These are phyloP conservation scores for Leucoagaricus sp. DNA, from an alignment of 1,284 basidiomycete species.

Conservation along the genomic window DNA sequence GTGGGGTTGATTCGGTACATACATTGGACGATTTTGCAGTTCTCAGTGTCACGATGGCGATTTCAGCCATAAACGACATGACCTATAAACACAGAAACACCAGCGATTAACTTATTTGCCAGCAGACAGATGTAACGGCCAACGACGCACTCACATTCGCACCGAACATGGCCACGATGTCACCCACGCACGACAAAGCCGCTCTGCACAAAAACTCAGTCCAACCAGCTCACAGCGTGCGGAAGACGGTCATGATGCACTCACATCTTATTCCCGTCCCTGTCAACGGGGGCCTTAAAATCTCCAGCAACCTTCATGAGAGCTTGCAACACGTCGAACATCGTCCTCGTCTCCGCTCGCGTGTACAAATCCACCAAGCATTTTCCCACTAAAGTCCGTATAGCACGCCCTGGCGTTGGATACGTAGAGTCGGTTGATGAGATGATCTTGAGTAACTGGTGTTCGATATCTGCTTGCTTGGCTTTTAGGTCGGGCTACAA, in stretches of 20 bases:
- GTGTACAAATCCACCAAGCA: conserved; percentile 81
- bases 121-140: not conserved
- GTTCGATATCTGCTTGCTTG: conserved; percentile 61
- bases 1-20: conserved; percentile 21
- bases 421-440: conserved; percentile 60
- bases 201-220: conserved; percentile 48
- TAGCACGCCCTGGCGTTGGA: conserved; percentile 82
- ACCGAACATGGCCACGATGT: conserved; percentile 85
- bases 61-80: conserved; percentile 94
- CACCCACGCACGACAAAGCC: conserved; percentile 82
- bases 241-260: too few species aligned
- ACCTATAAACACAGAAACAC: conserved; percentile 51
- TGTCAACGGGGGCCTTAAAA: conserved; percentile 60
- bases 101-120: not conserved
- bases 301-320: conserved; percentile 77
- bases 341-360: conserved; percentile 77
- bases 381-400: conserved; percentile 79
- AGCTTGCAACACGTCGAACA: conserved; percentile 87
- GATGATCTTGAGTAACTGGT: conserved; percentile 63
- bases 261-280: conserved; percentile 68
- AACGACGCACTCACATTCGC: conserved; percentile 65
- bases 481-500: conserved; percentile 72
- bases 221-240: not conserved
- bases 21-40: conserved; percentile 74
- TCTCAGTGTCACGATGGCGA: conserved; percentile 65